These are phyloP conservation scores for Hyphodiscus hymeniophilus DNA, from an alignment of 495 filamentous ascomycete genomes.

Conservation along the genomic window DNA sequence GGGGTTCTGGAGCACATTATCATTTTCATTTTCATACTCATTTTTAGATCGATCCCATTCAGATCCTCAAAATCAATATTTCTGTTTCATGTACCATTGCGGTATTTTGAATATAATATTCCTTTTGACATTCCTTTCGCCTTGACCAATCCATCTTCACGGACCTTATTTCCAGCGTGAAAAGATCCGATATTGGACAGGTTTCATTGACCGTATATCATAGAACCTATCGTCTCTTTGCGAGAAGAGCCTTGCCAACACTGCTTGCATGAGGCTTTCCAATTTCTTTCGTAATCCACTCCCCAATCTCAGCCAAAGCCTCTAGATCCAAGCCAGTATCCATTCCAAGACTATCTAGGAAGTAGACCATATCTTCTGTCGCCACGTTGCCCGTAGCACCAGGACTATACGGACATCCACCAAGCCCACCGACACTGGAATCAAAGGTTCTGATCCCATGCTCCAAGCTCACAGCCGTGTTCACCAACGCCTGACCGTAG, in stretches of 20 bases:
- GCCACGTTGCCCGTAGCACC: constrained; percentile 94
- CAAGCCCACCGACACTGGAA: constrained; percentile 79
- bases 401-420: constrained; percentile 89
- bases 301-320: constrained; percentile 69
- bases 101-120: too few relatives aligned
- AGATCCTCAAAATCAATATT: too few relatives aligned
- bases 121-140: too few relatives aligned
- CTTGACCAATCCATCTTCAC: too few relatives aligned
- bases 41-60: not conserved
- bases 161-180: too few relatives aligned
- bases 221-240: constrained; percentile 29
- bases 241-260: constrained; percentile 71
- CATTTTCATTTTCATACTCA: too few relatives aligned
- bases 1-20: too few relatives aligned
- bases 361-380: constrained; percentile 90
- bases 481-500: constrained; percentile 89
- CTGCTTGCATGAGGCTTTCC: constrained; percentile 66
- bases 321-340: constrained; percentile 83
- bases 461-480: constrained; percentile 78
- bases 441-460: constrained; percentile 88
- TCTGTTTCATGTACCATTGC: too few relatives aligned
- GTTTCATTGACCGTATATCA: not conserved
- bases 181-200: too few relatives aligned
- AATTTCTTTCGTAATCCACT: constrained; percentile 82
- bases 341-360: constrained; percentile 77